Evolutionary conservation across 805 yeast species (phyloP).

Genomic region (Yamadazyma phyllophila): DNA sequence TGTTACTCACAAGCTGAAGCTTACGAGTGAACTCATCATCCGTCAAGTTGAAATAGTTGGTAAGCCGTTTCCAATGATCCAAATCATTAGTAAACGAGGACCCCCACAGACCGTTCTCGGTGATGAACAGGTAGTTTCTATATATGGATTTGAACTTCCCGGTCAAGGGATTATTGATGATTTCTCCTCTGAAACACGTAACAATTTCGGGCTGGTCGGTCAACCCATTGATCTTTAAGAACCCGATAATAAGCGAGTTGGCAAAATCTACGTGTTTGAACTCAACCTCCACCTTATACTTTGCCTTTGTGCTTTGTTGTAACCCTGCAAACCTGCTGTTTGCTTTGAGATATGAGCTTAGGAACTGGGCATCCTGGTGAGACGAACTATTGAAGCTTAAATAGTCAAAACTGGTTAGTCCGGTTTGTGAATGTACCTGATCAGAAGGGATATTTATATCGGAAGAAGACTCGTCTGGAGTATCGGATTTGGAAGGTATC

Average conservation of each 20-base stretch:
- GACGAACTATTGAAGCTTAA: conserved; percentile 7
- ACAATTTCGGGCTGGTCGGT: conserved; percentile 61
- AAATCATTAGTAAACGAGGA: conserved; percentile 38
- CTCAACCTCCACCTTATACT: conserved; percentile 67
- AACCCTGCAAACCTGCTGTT: conserved; percentile 63
- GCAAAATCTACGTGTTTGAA: conserved; percentile 65
- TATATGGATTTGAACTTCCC: conserved; percentile 13
- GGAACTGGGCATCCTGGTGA: conserved; percentile 26
- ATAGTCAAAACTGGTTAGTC: conserved; percentile 1
- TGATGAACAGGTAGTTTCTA: conserved; percentile 48
- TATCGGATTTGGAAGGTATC: background rate
- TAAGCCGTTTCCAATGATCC: conserved; percentile 53
- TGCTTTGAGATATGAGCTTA: conserved; percentile 51
- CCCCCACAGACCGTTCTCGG: conserved; percentile 60
- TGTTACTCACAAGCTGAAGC: conserved; percentile 29
- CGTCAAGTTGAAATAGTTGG: conserved; percentile 48
- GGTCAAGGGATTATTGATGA: conserved; percentile 49
- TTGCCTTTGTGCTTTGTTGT: conserved; percentile 65
- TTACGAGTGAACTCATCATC: conserved; percentile 27
- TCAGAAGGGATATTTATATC: no score
- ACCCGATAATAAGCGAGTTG: conserved; percentile 53
- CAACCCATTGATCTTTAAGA: conserved; percentile 61
- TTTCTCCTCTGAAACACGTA: conserved; percentile 74
- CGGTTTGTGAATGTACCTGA: background rate
- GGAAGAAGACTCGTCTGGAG: no score